These are phyloP conservation scores for Parvularia atlantis DNA, from an alignment of 78 protist species.

Conservation along the genomic window DNA sequence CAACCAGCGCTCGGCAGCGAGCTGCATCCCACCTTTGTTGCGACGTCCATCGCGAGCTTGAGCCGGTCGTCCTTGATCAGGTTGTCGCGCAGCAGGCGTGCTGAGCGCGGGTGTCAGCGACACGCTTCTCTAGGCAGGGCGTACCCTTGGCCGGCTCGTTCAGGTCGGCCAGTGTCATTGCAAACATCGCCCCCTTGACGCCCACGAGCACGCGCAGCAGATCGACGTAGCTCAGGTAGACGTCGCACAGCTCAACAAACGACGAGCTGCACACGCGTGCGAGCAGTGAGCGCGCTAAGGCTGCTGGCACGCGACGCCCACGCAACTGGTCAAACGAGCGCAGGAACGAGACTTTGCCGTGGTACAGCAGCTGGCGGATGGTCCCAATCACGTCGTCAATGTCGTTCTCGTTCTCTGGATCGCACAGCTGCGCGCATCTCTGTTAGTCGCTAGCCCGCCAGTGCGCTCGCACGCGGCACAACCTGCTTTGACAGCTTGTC, in stretches of 20 bases:
- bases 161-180: slow-evolving; percentile 36
- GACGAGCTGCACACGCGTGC: neutral
- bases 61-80: slow-evolving; percentile 44
- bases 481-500: slow-evolving; percentile 18
- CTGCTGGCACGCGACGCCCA: slow-evolving; percentile 23
- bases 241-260: slow-evolving; percentile 37
- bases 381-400: slow-evolving; percentile 28
- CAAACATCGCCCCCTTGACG: too few relatives aligned
- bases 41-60: slow-evolving; percentile 50
- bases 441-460: slow-evolving; percentile 30
- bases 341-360: slow-evolving; percentile 34
- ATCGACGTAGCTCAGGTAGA: slow-evolving; percentile 35
- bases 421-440: too few relatives aligned
- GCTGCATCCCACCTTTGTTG: too few relatives aligned
- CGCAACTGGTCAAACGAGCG: slow-evolving; percentile 28
- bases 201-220: slow-evolving; percentile 32
- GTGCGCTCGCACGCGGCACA: slow-evolving; percentile 9
- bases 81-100: slow-evolving; percentile 42
- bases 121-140: too few relatives aligned
- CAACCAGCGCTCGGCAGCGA: too few relatives aligned
- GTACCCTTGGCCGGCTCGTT: slow-evolving; percentile 35
- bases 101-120: too few relatives aligned
- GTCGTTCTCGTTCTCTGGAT: too few relatives aligned
- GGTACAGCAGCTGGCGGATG: slow-evolving; percentile 35
- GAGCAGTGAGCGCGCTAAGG: neutral